A percentile compares a stretch with the other conserved stretches of the same genome.
Evolutionary conservation across 306 rosid species (phyloP).

Genomic region (Nissolia schottii): DNA sequence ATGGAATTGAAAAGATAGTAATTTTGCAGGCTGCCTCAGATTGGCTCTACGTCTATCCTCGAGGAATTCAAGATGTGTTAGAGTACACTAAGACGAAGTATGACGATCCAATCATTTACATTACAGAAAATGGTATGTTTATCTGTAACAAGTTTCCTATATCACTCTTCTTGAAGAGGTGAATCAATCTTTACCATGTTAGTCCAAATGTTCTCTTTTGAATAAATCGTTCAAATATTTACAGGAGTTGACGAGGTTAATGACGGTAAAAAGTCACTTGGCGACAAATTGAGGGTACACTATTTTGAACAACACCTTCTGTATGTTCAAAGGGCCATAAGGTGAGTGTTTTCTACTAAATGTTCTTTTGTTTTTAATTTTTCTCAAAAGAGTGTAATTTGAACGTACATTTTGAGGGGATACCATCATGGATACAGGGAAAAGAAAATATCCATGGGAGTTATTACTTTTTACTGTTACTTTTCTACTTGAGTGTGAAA

Average conservation of each 20-base stretch:
- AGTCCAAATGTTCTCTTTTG: neutral
- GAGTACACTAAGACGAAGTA: constrained; percentile 22
- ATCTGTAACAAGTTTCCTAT: neutral
- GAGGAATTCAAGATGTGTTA: constrained; percentile 29
- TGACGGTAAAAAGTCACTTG: constrained; percentile 22
- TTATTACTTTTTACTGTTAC: no score
- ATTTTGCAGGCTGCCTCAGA: constrained; percentile 21
- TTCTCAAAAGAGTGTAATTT: no score
- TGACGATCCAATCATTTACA: constrained; percentile 35
- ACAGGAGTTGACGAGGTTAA: constrained; percentile 37
- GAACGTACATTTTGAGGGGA: no score
- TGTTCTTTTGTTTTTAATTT: neutral
- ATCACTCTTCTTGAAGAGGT: neutral
- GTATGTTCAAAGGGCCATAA: constrained; percentile 24
- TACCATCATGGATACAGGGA: no score
- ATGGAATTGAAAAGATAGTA: neutral
- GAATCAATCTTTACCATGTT: neutral
- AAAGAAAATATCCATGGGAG: no score
- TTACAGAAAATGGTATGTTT: constrained; percentile 48
- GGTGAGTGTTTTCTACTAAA: no score
- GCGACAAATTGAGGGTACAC: constrained; percentile 22
- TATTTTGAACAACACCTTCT: constrained; percentile 15
- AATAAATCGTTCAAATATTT: neutral
- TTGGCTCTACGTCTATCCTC: constrained; percentile 33
- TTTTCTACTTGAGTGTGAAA: no score